Percentiles rank a stretch among this genome's conserved stretches.
phyloP scores from a whole-genome alignment of 78 protist species.

The Guillardia theta region DNA sequence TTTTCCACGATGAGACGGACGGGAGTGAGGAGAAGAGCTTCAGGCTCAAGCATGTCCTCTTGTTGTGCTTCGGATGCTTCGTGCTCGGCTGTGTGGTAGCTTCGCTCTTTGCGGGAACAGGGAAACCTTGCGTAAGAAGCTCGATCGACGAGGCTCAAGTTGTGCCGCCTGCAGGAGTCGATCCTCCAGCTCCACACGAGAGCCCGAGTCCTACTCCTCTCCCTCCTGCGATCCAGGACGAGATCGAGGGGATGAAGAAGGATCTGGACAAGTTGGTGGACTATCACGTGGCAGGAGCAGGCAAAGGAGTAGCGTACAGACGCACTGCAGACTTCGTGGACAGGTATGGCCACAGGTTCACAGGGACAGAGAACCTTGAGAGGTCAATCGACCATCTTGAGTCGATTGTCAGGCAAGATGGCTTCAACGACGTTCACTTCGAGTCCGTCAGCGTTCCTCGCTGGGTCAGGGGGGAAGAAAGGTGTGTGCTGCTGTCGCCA shows the following conservation, averaged over 20 bases:
- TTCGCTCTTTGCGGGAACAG: too few relatives aligned
- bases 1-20: too few relatives aligned
- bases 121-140: too few relatives aligned
- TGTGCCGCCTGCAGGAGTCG: too few relatives aligned
- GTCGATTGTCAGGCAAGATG: slow-evolving; percentile 50
- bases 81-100: too few relatives aligned
- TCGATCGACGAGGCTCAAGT: too few relatives aligned
- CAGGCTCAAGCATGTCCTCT: too few relatives aligned
- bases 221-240: too few relatives aligned
- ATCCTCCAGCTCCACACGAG: too few relatives aligned
- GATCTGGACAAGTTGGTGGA: neutral
- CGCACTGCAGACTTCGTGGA: slow-evolving; percentile 34
- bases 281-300: neutral
- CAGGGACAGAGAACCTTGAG: slow-evolving; percentile 58
- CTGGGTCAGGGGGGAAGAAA: slow-evolving; percentile 72
- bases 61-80: too few relatives aligned
- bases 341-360: slow-evolving; percentile 53
- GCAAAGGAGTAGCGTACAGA: neutral
- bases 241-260: neutral
- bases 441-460: slow-evolving; percentile 36
- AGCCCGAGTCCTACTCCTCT: too few relatives aligned
- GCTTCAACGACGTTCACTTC: slow-evolving; percentile 61
- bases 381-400: slow-evolving; percentile 60
- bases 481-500: slow-evolving; percentile 11
- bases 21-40: too few relatives aligned